Percentiles rank a stretch among this genome's conserved stretches.
Evolutionary conservation across 2,329 filamentous ascomycete species (phyloP).

Genomic region (Aschersonia sp.): DNA sequence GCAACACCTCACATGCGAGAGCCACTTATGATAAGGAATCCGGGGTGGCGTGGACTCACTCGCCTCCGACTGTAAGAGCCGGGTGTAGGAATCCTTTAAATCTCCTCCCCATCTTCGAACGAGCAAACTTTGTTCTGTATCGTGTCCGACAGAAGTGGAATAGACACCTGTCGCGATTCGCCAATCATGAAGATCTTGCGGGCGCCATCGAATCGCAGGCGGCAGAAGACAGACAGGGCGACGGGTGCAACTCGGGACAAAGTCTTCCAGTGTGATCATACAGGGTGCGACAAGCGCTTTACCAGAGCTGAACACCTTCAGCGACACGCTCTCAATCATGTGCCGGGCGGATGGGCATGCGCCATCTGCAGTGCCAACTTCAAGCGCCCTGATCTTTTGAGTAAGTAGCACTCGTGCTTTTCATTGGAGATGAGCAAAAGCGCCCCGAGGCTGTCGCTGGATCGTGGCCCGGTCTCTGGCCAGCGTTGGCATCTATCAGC

Average conservation of each 20-base stretch:
- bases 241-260: background rate
- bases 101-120: no score
- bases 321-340: constrained; percentile 42
- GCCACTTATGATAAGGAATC: background rate
- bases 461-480: background rate
- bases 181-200: no score
- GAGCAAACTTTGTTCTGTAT: no score
- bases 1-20: background rate
- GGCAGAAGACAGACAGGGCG: no score
- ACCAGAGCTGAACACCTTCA: constrained; percentile 43
- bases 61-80: no score
- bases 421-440: background rate
- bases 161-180: no score
- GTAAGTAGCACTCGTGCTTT: constrained; percentile 5
- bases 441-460: no score
- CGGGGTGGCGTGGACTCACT: no score
- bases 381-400: constrained; percentile 39
- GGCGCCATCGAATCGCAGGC: no score
- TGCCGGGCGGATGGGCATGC: constrained; percentile 38
- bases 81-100: no score
- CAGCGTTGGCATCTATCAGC: no score
- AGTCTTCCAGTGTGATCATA: constrained; percentile 21
- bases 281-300: constrained; percentile 36
- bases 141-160: no score
- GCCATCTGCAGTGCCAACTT: constrained; percentile 45